Conservation (phyloP, 2,329 filamentous ascomycete genomes). For the Tolypocladium amazonense region DNA sequence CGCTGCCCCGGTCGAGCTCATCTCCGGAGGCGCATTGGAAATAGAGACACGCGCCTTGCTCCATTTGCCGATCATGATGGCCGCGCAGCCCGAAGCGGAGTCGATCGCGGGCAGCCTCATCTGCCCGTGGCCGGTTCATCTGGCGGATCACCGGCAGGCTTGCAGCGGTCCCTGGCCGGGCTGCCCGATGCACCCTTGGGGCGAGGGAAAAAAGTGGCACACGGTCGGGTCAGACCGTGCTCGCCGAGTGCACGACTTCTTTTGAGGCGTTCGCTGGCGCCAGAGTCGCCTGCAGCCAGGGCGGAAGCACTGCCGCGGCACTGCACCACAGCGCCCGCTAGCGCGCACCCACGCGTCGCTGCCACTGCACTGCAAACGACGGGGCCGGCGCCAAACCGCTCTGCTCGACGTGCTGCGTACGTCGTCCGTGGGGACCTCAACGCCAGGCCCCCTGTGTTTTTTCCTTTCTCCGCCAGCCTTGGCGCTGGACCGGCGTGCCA, state of each 20-base stretch:
- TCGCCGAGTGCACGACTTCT: too few relatives aligned
- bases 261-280: not conserved
- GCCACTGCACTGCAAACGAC: not conserved
- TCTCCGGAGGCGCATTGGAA: not conserved
- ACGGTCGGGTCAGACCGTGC: too few relatives aligned
- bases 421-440: too few relatives aligned
- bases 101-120: not conserved
- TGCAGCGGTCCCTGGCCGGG: not conserved
- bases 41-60: not conserved
- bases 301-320: not conserved
- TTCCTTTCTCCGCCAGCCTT: not conserved
- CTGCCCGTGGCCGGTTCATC: not conserved
- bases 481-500: not conserved
- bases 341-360: not conserved
- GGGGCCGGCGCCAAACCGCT: too few relatives aligned
- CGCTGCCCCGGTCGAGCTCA: not conserved
- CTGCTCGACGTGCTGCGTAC: too few relatives aligned
- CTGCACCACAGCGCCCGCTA: not conserved
- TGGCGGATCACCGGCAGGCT: not conserved
- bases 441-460: not conserved
- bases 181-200: not conserved
- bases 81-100: not conserved
- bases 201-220: too few relatives aligned
- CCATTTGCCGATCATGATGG: not conserved
- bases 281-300: not conserved